These are phyloP conservation scores for Moniliella sp. DNA, from an alignment of 1,284 basidiomycete genomes.

Conservation along the genomic window DNA sequence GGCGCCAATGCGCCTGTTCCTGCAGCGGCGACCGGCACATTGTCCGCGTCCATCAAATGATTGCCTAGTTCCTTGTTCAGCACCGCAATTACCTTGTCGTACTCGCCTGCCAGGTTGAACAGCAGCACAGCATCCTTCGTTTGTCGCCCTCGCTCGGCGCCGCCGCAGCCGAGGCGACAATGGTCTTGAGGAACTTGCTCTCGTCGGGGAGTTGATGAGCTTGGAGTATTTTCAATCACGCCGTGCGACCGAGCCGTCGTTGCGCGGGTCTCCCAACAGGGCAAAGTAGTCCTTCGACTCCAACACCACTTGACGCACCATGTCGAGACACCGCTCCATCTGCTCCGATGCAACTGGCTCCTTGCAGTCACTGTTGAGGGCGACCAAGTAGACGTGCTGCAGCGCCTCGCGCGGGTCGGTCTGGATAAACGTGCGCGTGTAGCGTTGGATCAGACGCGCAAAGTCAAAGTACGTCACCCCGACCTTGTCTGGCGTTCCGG, in stretches of 20 bases:
- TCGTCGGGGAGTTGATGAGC: conserved; percentile 50
- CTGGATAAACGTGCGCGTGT: conserved; percentile 70
- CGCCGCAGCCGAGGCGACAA: conserved; percentile 59
- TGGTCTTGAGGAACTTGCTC: conserved; percentile 57
- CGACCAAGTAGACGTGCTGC: conserved; percentile 80
- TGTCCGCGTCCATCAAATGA: conserved; percentile 20
- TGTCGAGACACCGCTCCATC: conserved; percentile 60
- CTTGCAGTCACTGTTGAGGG: conserved; percentile 49
- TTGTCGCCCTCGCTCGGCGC: conserved; percentile 47
- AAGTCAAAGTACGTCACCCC: conserved; percentile 43
- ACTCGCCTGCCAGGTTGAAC: conserved; percentile 82
- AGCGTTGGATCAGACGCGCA: conserved; percentile 69
- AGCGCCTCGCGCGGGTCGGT: conserved; percentile 77
- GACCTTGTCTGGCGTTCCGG: too few relatives aligned
- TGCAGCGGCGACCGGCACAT: not conserved
- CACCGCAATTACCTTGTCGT: conserved; percentile 63
- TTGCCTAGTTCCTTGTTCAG: conserved; percentile 75
- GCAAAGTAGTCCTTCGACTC: conserved; percentile 60
- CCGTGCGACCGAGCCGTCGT: conserved; percentile 68
- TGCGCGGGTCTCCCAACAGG: conserved; percentile 67
- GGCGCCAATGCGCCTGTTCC: not conserved
- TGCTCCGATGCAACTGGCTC: conserved; percentile 53
- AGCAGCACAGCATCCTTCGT: conserved; percentile 78
- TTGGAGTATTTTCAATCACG: conserved; percentile 59
- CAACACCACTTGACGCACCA: conserved; percentile 67